Evolutionary conservation across 1,284 basidiomycete species (phyloP).

Genomic region (Rhodotorula sp.): DNA sequence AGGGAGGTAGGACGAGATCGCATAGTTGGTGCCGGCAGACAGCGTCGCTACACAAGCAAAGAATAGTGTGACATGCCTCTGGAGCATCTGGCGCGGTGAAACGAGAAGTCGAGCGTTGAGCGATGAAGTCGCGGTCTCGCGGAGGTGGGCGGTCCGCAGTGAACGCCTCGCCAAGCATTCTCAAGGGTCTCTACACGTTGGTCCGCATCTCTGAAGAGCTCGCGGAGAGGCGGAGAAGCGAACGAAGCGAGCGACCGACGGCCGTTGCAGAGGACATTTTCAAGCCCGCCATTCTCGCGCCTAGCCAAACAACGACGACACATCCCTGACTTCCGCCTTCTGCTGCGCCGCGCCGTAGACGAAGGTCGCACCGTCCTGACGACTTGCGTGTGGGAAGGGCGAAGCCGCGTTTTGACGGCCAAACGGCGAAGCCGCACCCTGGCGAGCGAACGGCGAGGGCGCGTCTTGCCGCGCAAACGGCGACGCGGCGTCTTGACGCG

Average conservation of each 20-base stretch:
- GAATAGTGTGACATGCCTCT: constrained; percentile 41
- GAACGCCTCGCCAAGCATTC: too few relatives aligned
- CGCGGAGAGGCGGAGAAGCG: too few relatives aligned
- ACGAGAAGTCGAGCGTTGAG: background rate
- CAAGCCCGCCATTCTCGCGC: too few relatives aligned
- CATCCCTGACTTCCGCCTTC: constrained; percentile 1
- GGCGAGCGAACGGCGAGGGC: background rate
- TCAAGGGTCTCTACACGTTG: too few relatives aligned
- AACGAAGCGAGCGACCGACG: background rate
- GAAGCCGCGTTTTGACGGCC: background rate
- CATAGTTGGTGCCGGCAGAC: constrained; percentile 49
- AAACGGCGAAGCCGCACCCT: background rate
- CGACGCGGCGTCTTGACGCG: background rate
- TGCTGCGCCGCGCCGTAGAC: background rate
- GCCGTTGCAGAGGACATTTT: too few relatives aligned
- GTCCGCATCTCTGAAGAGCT: too few relatives aligned
- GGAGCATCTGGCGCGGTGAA: background rate
- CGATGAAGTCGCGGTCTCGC: background rate
- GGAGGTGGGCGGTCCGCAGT: background rate
- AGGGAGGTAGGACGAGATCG: constrained; percentile 42
- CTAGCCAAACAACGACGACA: constrained; percentile 7
- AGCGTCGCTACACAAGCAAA: constrained; percentile 46
- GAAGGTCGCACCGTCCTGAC: background rate
- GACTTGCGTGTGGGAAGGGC: background rate
- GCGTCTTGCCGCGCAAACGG: background rate